Conservation (phyloP, 768 basidiomycete genomes). For the Collybiopsis confluens region DNA sequence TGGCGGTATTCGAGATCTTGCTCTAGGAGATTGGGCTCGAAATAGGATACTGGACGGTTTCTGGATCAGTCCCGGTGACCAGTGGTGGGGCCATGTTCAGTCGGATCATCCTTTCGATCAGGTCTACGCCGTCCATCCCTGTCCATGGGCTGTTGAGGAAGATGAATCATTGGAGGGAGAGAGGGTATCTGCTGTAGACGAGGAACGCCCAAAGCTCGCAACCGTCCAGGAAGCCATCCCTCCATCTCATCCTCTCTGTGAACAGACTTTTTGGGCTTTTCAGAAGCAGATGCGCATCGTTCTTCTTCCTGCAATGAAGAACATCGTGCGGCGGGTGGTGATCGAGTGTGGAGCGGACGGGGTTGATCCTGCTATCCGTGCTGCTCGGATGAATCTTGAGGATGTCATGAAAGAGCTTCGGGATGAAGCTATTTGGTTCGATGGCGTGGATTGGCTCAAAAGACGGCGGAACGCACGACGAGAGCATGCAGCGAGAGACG, state of each 20-base stretch:
- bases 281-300: constrained; percentile 56
- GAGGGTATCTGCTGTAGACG: constrained; percentile 20
- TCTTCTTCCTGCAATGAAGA: constrained; percentile 61
- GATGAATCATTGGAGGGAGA: constrained; percentile 13
- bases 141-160: constrained; percentile 51
- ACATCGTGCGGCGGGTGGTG: constrained; percentile 61
- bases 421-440: constrained; percentile 65
- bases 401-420: constrained; percentile 56
- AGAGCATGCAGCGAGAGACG: not conserved
- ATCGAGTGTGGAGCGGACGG: constrained; percentile 55
- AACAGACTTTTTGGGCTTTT: constrained; percentile 56
- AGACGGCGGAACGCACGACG: constrained; percentile 30
- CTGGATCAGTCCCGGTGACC: constrained; percentile 73
- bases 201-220: constrained; percentile 43
- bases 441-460: constrained; percentile 68
- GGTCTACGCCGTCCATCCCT: constrained; percentile 45
- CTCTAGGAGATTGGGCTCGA: constrained; percentile 70
- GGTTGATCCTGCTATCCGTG: constrained; percentile 51
- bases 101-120: constrained; percentile 13
- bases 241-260: constrained; percentile 60
- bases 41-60: constrained; percentile 68
- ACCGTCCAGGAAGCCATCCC: constrained; percentile 51
- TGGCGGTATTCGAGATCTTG: constrained; percentile 40
- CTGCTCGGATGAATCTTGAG: constrained; percentile 52
- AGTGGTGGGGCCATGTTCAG: constrained; percentile 46